phyloP scores from a whole-genome alignment of 208 protist genomes.

The Acanthamoeba castellanii region DNA sequence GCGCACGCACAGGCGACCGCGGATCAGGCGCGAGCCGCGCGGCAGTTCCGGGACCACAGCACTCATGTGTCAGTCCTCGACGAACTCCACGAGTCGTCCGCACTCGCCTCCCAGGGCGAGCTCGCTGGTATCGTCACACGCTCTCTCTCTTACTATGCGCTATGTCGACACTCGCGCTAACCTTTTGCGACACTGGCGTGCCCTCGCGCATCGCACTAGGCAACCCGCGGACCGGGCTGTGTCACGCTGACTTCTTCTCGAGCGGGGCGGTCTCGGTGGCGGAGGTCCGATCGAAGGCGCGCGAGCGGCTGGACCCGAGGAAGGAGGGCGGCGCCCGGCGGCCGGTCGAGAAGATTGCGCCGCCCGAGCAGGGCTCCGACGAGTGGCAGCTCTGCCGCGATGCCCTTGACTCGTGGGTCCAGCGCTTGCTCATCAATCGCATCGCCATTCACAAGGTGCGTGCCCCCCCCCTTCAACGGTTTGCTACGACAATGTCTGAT shows the following conservation, averaged over 20 bases:
- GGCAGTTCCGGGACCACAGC: background rate
- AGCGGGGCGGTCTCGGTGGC: background rate
- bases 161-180: no score
- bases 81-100: background rate
- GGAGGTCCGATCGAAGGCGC: background rate
- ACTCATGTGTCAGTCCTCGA: background rate
- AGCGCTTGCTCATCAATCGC: constrained; percentile 25
- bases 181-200: no score
- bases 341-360: background rate
- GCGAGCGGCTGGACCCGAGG: background rate
- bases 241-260: background rate
- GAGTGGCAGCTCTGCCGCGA: constrained; percentile 45
- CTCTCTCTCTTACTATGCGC: no score
- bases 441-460: constrained; percentile 21
- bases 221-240: constrained; percentile 4
- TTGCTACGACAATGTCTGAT: no score
- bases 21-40: constrained; percentile 44
- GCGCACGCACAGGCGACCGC: background rate
- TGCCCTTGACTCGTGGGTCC: constrained; percentile 8
- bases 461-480: background rate
- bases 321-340: background rate
- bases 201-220: background rate
- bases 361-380: background rate
- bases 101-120: background rate
- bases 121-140: background rate